Conservation (phyloP, 2,329 filamentous ascomycete species). For the Chrysoporthe deuterocubensis region DNA sequence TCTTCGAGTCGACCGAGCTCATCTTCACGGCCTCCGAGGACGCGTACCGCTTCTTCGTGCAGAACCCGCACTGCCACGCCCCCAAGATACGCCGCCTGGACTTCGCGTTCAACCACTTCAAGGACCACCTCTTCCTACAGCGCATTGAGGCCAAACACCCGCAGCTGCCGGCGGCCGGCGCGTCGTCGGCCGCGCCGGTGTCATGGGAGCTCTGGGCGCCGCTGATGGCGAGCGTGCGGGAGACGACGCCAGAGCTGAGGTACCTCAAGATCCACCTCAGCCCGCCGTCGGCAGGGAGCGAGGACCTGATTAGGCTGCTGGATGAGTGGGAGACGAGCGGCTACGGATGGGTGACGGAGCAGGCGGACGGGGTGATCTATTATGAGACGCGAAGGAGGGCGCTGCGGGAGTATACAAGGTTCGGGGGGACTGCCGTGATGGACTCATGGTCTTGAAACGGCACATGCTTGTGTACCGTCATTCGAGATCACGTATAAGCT, state of each 20-base stretch:
- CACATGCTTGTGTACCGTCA: too few relatives aligned
- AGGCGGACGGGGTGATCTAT: constrained; percentile 18
- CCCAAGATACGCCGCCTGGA: constrained; percentile 30
- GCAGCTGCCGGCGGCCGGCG: constrained; percentile 4
- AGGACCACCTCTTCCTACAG: constrained; percentile 34
- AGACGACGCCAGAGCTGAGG: constrained; percentile 22
- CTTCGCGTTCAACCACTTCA: constrained; percentile 32
- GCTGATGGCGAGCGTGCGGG: constrained; percentile 22
- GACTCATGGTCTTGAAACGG: neutral
- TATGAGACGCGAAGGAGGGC: constrained; percentile 9
- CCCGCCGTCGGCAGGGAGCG: constrained; percentile 4
- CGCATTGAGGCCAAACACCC: constrained; percentile 24
- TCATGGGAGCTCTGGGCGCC: constrained; percentile 26
- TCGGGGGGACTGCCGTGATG: neutral
- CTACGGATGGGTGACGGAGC: constrained; percentile 20
- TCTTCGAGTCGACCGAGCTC: constrained; percentile 33
- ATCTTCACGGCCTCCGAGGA: constrained; percentile 36
- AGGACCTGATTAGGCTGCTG: constrained; percentile 19
- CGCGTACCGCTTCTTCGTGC: constrained; percentile 33
- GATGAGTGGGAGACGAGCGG: constrained; percentile 19
- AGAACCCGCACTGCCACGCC: constrained; percentile 28
- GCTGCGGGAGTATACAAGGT: neutral
- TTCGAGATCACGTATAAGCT: too few relatives aligned
- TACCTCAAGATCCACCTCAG: constrained; percentile 15
- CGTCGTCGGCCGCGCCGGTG: constrained; percentile 17